Base-by-base conservation (phyloP, 495 filamentous ascomycete species). In the Hypoxylon cercidicola region DNA sequence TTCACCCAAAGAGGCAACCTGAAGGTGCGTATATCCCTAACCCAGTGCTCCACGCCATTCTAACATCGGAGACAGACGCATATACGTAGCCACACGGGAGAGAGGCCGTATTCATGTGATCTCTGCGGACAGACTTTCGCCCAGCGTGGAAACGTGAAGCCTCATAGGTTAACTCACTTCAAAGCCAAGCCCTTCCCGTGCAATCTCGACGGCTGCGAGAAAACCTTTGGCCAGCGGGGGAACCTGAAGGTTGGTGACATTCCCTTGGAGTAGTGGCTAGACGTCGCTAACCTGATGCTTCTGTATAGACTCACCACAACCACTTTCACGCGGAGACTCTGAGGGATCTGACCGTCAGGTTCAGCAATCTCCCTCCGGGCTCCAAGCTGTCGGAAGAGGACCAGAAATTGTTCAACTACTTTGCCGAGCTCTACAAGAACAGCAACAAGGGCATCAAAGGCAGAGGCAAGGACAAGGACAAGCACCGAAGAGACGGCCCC, bases 401-500 rank as follows among this genome's bases (percentile, higher is more conserved):
- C 65, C 88, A 85, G 60, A 90, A 92, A 57, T 77, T 97, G 30
- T 93, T 90, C 83, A 85, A 91, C 69, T 96, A 97, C 73, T 96
- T 98, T 63, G 85, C 89, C 3, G 83, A 87, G 1, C 80, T 95
- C 32, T 97, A 97, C 83, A 96, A 96, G 79, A 96, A 97, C 73
- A 90, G 90, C 68, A 93, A 93, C 74, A 96, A 96, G 69, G 94
- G 93, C 2, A 97, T 94, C 76, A 96, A 93, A 76, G 94, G 94
- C 6, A 89, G 94, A 11, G 94, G 94, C 16, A 93, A 93, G 74
- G 89, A 95, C 6, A 89, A 94, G 11, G 94, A 94, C 16, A 93
- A 93, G 74, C 88, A 95, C 73, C 84, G 92, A 44, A 87, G 82
- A 60, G 81, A 85, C 19, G 65, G 68, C 7, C 57, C 71, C 12